Evolutionary conservation across 345 rosid species (phyloP).

Genomic region (Arabis hirsuta): DNA sequence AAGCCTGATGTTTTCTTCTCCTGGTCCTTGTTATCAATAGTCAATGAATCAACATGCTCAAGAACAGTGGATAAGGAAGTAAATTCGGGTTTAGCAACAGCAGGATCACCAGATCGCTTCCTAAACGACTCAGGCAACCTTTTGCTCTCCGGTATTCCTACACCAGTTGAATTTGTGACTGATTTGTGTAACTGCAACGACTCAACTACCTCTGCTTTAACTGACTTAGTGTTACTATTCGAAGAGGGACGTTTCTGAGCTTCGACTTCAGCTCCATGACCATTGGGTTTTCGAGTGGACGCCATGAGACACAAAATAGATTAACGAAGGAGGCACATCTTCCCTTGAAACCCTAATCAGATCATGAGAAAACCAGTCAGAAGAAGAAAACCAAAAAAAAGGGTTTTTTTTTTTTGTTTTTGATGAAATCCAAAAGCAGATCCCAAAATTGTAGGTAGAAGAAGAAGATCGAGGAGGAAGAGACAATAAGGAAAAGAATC

Average conservation of each 20-base stretch:
- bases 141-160: conserved; percentile 54
- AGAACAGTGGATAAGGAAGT: conserved; percentile 48
- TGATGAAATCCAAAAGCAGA: conserved; percentile 17
- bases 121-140: conserved; percentile 44
- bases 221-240: conserved; percentile 44
- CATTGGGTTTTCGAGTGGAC: conserved; percentile 47
- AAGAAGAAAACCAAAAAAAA: conserved; percentile 4
- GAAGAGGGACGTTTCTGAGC: conserved; percentile 46
- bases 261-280: conserved; percentile 48
- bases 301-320: conserved; percentile 26
- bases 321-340: conserved; percentile 31
- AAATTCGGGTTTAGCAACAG: conserved; percentile 48
- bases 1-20: conserved; percentile 68
- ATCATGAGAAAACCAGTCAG: conserved; percentile 29
- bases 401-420: not conserved
- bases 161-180: conserved; percentile 43
- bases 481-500: not conserved
- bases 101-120: conserved; percentile 48
- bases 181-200: conserved; percentile 43
- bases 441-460: conserved; percentile 11
- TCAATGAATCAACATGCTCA: conserved; percentile 51
- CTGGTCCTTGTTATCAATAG: conserved; percentile 59
- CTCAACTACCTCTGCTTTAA: conserved; percentile 43
- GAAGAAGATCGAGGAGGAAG: not conserved
- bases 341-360: conserved; percentile 30